These are phyloP conservation scores for Picochlorum sp. DNA, from an alignment of 139 green algal genomes.

Conservation along the genomic window DNA sequence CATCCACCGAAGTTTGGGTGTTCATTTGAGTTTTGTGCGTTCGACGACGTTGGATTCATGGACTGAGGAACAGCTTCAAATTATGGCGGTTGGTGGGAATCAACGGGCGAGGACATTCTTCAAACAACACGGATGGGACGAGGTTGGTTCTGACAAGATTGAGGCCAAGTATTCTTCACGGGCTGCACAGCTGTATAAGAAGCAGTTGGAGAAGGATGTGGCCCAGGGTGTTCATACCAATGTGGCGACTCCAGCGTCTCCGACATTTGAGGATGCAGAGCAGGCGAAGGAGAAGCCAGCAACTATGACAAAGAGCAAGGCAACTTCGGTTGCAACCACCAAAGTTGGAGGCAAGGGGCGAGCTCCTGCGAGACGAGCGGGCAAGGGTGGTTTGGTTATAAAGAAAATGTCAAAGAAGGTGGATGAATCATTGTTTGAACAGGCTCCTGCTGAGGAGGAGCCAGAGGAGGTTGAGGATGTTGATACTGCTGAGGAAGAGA, in stretches of 20 bases:
- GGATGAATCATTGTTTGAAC: conserved; percentile 77
- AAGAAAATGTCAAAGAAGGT: conserved; percentile 74
- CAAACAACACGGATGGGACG: conserved; percentile 96
- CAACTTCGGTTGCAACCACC: conserved; percentile 1
- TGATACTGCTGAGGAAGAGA: conserved; percentile 6
- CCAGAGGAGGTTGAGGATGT: conserved; percentile 4
- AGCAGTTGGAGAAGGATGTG: conserved; percentile 83
- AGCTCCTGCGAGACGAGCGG: background rate
- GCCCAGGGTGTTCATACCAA: conserved; percentile 29
- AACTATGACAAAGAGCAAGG: background rate
- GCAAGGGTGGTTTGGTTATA: conserved; percentile 61
- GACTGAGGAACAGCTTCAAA: conserved; percentile 89
- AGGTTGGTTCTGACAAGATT: conserved; percentile 83
- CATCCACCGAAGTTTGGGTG: conserved; percentile 85
- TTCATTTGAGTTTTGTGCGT: conserved; percentile 92
- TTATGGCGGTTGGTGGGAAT: conserved; percentile 86
- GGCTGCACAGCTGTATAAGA: conserved; percentile 83
- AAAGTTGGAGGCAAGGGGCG: conserved; percentile 20
- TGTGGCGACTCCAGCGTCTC: conserved; percentile 2
- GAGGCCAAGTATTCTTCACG: conserved; percentile 91
- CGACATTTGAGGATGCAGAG: background rate
- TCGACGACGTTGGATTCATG: conserved; percentile 92
- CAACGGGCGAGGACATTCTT: conserved; percentile 83
- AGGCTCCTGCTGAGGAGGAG: conserved; percentile 32
- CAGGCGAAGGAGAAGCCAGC: background rate